Percentiles rank a stretch among this genome's conserved stretches.
phyloP scores from a whole-genome alignment of 345 rosid genomes.

The Salix suchowensis region DNA sequence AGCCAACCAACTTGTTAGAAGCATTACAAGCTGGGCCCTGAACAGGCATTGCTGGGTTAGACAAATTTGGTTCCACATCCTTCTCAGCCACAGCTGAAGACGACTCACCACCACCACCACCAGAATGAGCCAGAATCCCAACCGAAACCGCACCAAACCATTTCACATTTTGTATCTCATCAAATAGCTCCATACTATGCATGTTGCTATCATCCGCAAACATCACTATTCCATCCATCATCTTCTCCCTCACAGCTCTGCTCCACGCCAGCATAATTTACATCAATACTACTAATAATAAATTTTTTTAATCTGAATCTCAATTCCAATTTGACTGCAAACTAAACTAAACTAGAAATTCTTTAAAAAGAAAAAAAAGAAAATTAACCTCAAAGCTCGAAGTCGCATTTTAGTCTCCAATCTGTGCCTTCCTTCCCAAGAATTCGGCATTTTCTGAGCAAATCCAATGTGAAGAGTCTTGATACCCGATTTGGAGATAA shows the following conservation, averaged over 20 bases:
- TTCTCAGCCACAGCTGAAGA: slow-evolving; percentile 15
- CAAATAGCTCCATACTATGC: slow-evolving; percentile 95
- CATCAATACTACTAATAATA: not conserved
- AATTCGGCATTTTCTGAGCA: slow-evolving; percentile 57
- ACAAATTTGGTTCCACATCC: slow-evolving; percentile 33
- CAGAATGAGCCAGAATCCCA: slow-evolving; percentile 71
- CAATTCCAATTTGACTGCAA: not conserved
- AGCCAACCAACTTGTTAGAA: slow-evolving; percentile 59
- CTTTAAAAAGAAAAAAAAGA: not conserved
- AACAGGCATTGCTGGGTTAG: slow-evolving; percentile 44
- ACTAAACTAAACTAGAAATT: not conserved
- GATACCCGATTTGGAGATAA: slow-evolving; percentile 61
- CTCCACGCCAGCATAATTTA: slow-evolving; percentile 19
- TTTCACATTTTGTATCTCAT: slow-evolving; percentile 82
- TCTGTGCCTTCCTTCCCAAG: slow-evolving; percentile 69
- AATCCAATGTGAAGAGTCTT: slow-evolving; percentile 63
- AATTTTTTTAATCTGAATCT: not conserved
- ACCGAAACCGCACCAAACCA: slow-evolving; percentile 89
- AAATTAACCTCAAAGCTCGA: slow-evolving; percentile 57
- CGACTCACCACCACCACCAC: slow-evolving; percentile 29
- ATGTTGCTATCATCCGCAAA: slow-evolving; percentile 96
- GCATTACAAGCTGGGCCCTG: slow-evolving; percentile 98
- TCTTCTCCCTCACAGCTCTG: slow-evolving; percentile 79
- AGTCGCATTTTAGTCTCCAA: slow-evolving; percentile 85
- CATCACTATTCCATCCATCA: slow-evolving; percentile 88